Base-by-base conservation (phyloP, 352 stramenopile genomes). In the Albugo laibachii region DNA sequence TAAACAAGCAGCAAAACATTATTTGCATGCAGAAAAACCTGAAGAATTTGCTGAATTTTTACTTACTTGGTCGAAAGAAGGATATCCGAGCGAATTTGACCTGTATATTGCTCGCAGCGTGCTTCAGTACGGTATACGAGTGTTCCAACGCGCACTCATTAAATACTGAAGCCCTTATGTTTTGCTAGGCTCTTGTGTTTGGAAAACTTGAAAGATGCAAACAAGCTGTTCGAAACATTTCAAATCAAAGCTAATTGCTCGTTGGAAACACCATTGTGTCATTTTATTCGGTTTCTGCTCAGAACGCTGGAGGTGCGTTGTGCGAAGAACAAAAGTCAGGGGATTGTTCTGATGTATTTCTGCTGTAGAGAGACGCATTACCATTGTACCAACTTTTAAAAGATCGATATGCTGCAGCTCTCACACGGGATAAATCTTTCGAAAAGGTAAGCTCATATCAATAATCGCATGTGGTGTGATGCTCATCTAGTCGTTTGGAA, bases 311-410 rank as follows among this genome's bases (percentile, higher is more conserved):
- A 87, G 72, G 80, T 89, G 52, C 44, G 54, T 41, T 2, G 13
- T 50, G 36, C 1, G n/a, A 20, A 18, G 19, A 31, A 35, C n/a
- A 19, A 19, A 12, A 36, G 12, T 27, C 43, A 36, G 11, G n/a
- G 20, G 15, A 14, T 16, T 36, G 13, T 53, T 36, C 36, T 12
- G 45, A 35, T 13, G n/a, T n/a, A 46, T 8, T 24, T 57, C 2
- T 27, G 21, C 35, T 50, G 10, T 41, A 92, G 80, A 65, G 80
- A 31, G 71, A 92, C 53, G 80, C 80, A 36, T 50, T 88, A 14
- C 75, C 80, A 10, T 63, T 93, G 13, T 93, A 89, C 55, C 79
- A 91, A 47, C 65, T 91, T 56, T 73, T 93, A 6, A 67, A 91
- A 51, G 80, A 93, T 48, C 74, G 72, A 11, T 93, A 91, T 54